Evolutionary conservation across 2,329 filamentous ascomycete species (phyloP).

Genomic region (Fusarium globosum): DNA sequence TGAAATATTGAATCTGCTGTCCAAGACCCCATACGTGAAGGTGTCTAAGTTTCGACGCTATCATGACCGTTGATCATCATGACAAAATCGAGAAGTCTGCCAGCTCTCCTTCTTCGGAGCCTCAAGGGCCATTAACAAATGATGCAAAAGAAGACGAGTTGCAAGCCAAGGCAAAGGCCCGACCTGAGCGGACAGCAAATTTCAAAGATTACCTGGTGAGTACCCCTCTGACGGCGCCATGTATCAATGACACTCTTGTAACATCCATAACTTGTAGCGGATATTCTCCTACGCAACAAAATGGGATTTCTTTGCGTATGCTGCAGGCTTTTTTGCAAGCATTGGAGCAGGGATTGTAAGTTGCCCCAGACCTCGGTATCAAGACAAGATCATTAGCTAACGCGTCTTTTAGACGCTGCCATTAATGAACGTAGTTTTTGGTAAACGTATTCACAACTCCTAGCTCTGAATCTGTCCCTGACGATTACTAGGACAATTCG

Average conservation of each 20-base stretch:
- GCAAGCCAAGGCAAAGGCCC: conserved; percentile 49
- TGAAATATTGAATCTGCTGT: not conserved
- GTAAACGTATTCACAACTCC: conserved; percentile 44
- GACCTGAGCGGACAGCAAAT: conserved; percentile 58
- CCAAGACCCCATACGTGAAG: not conserved
- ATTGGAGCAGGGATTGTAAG: conserved; percentile 59
- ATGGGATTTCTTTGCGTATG: conserved; percentile 63
- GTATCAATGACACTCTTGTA: not conserved
- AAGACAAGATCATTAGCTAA: not conserved
- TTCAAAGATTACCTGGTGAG: conserved; percentile 58
- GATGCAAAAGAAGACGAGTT: conserved; percentile 43
- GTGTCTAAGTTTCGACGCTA: conserved; percentile 1
- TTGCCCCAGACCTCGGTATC: not conserved
- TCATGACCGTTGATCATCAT: conserved; percentile 32
- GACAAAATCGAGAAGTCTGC: conserved; percentile 24
- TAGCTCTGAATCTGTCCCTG: not conserved
- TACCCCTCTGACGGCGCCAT: not conserved
- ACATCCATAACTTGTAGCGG: conserved; percentile 48
- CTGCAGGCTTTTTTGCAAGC: conserved; percentile 59
- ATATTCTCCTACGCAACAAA: conserved; percentile 66
- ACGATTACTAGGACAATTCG: conserved; percentile 52
- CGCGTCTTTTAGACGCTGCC: conserved; percentile 57
- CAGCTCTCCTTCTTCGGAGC: conserved; percentile 12
- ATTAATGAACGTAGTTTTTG: conserved; percentile 70
- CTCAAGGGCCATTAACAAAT: conserved; percentile 2